Base-by-base conservation (phyloP, 2,329 filamentous ascomycete species). In the Fusarium torreyae region DNA sequence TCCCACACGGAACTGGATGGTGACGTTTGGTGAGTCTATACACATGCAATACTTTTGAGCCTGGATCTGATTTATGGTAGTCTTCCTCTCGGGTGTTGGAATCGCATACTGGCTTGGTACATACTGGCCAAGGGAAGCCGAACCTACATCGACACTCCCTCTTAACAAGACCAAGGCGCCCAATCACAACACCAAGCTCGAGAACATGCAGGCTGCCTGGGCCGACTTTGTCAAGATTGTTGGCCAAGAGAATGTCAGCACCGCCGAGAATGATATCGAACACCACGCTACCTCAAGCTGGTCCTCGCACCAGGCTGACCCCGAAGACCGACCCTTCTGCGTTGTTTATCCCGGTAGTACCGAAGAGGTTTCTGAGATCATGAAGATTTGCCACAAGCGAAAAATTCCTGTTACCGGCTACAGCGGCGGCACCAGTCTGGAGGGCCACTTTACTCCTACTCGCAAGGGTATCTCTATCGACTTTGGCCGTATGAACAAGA, bases 381-480 rank as follows among this genome's bases (percentile, higher is more conserved):
- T 97, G 91, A 94, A 95, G 82, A 82, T 97, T 57, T 97, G 94
- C 82, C 93, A 97, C 78, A 80, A 84, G 75, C 86, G 94, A 40
- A 86, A 86, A 58, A 96, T 98, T 67, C 94, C 94, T 7, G 93
- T 97, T 24, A 94, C 93, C 5, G 91, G 91, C 4, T 97, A 94
- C 81, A 94, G 91, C 59, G 94, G 94, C 43, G 94, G 94, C 34
- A 97, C 94, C 9, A 94, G 92, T 74, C 83, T 98, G 33, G 94
- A 98, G 80, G 94, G 94, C 2, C 93, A 97, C 79, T 97, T 92
- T 79, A 90, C 93, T 2, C 89, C 94, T 3, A 97, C 94, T 17
- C 84, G 90, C 70, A 92, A 93, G 59, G 94, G 94, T 20, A 89
- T 97, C 33, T 95, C 92, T 73, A 87, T 98, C 74, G 93, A 97